phyloP scores from a whole-genome alignment of 208 protist species.

The Crithidia brevicula region DNA sequence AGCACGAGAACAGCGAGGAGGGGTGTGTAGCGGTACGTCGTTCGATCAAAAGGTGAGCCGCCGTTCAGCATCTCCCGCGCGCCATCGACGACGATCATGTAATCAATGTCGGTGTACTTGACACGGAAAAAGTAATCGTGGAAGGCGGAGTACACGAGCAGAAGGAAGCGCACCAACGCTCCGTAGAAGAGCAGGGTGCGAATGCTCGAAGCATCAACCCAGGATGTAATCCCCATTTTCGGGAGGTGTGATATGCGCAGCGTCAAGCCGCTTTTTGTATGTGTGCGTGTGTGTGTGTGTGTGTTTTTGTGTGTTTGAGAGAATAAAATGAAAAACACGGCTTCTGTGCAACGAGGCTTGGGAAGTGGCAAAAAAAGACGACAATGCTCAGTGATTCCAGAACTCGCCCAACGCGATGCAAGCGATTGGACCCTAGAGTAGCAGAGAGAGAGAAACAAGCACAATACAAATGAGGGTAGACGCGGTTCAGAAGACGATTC shows the following conservation, averaged over 20 bases:
- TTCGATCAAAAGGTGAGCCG: slow-evolving; percentile 87
- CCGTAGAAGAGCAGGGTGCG: slow-evolving; percentile 48
- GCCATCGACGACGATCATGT: slow-evolving; percentile 95
- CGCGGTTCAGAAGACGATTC: not conserved
- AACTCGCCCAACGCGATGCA: too few relatives aligned
- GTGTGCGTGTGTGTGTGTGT: not conserved
- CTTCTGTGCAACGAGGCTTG: too few relatives aligned
- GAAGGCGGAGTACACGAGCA: slow-evolving; percentile 81
- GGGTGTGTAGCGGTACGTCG: slow-evolving; percentile 96
- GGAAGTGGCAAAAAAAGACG: not conserved
- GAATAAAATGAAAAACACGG: too few relatives aligned
- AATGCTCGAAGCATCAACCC: slow-evolving; percentile 34
- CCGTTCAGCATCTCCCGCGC: slow-evolving; percentile 84
- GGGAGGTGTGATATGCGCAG: too few relatives aligned
- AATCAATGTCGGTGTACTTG: slow-evolving; percentile 98
- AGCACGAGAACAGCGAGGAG: slow-evolving; percentile 85
- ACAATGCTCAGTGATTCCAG: too few relatives aligned
- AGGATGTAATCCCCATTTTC: slow-evolving; percentile 13
- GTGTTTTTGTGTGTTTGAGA: too few relatives aligned
- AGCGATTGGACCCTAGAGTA: too few relatives aligned
- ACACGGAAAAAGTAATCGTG: slow-evolving; percentile 86
- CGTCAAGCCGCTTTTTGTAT: not conserved
- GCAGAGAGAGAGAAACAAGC: not conserved
- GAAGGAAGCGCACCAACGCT: slow-evolving; percentile 53
- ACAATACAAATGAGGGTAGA: not conserved